Base-by-base conservation (phyloP, 2,329 filamentous ascomycete species). In the Neofusicoccum umdonicola region DNA sequence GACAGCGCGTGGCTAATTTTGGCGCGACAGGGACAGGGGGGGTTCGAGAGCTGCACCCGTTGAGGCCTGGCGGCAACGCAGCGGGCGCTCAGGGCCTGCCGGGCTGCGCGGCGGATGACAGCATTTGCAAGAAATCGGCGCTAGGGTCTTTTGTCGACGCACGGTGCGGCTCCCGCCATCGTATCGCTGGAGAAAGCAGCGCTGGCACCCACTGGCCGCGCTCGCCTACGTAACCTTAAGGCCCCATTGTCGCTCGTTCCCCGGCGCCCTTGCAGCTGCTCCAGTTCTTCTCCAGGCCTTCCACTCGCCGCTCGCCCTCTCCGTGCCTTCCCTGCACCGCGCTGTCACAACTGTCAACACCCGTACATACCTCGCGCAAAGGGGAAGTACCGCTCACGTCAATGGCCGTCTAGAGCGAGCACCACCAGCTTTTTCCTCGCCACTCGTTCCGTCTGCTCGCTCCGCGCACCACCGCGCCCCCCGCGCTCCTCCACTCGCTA, bases 161-260 rank as follows among this genome's bases (percentile, higher is more conserved):
- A 60, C 56, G 56, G 56, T 45, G 42, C 56, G 41, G 19, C 56
- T 15, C 12, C 56, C 56, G 56, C 54, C 56, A 60, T 60, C 56
- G 56, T 48, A 47, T 47, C 17, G 56, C 54, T 42, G 39, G 54
- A 58, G 39, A 44, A 42, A 58, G 54, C 39, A 41, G 47, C 31
- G 50, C 50, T 34, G 47, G 13, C 39, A 5, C 39, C 34, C 39
- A 11, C 9, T 39, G 35, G 35, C 35, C 12, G 41, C 41, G 56
- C 41, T 35, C 57, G 48, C 48, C 60, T 63, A 63, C 60, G 60
- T 63, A 63, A 63, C 61, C 48, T 51, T 44, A 60, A 60, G 56
- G 56, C 41, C 47, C 48, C 47, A 39, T 51, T 35, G 61, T 63
- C 61, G 57, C 42, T 42, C 39, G 17, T 47, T 62, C 45, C 31